Conservation (phyloP, 2,329 filamentous ascomycete genomes). For the Fusarium odoratissimum region DNA sequence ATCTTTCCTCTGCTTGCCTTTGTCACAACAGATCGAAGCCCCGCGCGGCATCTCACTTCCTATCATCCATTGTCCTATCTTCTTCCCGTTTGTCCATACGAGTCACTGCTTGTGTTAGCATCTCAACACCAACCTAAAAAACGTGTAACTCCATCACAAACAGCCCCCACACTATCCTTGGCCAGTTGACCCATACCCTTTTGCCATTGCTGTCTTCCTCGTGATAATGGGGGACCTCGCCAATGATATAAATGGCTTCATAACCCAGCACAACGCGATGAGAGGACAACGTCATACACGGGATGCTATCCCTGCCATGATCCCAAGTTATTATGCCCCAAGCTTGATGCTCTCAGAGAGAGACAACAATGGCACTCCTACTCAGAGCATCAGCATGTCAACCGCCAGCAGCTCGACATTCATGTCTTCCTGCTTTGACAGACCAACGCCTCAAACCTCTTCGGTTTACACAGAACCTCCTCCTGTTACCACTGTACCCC, state of each 20-base stretch:
- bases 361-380: neutral
- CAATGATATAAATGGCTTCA: constrained; percentile 30
- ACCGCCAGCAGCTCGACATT: constrained; percentile 22
- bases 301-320: neutral
- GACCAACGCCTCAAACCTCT: neutral
- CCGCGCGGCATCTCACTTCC: neutral
- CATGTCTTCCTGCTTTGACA: constrained; percentile 25
- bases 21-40: neutral
- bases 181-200: neutral
- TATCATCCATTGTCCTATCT: neutral
- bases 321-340: constrained; percentile 16
- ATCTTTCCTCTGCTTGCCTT: neutral
- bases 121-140: neutral
- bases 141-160: neutral
- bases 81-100: neutral
- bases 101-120: neutral
- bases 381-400: constrained; percentile 21
- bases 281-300: constrained; percentile 6
- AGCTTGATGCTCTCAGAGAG: constrained; percentile 29
- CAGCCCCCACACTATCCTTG: neutral
- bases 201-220: neutral
- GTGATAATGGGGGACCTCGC: constrained; percentile 20
- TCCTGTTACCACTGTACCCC: constrained; percentile 19
- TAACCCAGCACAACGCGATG: constrained; percentile 22
- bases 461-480: constrained; percentile 42